These are phyloP conservation scores for Podospora pseudopauciseta DNA, from an alignment of 495 filamentous ascomycete species.

Conservation along the genomic window DNA sequence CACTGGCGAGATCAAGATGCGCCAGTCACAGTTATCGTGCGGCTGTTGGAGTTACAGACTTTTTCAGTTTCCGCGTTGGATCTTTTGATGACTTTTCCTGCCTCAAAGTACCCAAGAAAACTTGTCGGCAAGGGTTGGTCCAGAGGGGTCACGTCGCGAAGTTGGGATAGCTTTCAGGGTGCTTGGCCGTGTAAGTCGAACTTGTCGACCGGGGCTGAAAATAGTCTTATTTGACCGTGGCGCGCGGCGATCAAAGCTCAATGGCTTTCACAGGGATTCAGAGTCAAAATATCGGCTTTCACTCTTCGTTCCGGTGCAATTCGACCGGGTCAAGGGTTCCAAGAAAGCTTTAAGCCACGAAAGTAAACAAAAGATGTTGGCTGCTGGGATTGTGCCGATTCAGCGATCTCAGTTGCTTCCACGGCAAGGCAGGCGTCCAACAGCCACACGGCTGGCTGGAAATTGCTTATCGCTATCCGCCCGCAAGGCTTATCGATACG, in stretches of 20 bases:
- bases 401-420: constrained; percentile 12
- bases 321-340: not conserved
- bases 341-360: not conserved
- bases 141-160: not conserved
- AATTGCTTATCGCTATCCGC: constrained; percentile 34
- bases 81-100: not conserved
- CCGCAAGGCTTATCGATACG: constrained; percentile 32
- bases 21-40: not conserved
- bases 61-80: not conserved
- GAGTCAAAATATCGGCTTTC: not conserved
- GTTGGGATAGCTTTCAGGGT: not conserved
- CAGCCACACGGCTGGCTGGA: constrained; percentile 21
- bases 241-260: not conserved
- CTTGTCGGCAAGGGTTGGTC: not conserved
- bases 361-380: constrained; percentile 1
- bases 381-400: constrained; percentile 1
- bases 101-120: not conserved
- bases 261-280: not conserved
- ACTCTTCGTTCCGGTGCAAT: not conserved
- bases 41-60: not conserved
- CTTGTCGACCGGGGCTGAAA: not conserved
- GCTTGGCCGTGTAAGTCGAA: not conserved
- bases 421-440: constrained; percentile 19
- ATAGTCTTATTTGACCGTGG: not conserved
- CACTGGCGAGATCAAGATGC: not conserved